Percentiles rank a stretch among this genome's conserved stretches.
Conservation (phyloP, 2,329 filamentous ascomycete genomes). For the Calonectria ilicicola region DNA sequence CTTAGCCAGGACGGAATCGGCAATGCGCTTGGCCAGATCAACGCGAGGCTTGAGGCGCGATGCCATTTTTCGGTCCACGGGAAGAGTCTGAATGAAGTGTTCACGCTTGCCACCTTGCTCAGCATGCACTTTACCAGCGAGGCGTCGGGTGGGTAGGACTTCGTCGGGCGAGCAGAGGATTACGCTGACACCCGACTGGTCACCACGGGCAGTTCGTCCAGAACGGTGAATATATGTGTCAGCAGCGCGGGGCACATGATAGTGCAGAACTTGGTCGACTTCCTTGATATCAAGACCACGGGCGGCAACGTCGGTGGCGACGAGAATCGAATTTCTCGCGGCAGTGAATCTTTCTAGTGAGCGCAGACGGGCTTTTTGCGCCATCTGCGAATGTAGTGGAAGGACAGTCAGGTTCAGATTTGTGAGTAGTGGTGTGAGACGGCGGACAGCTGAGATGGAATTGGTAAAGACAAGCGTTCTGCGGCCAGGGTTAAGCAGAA, state of each 20-base stretch:
- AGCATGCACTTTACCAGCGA: constrained; percentile 90
- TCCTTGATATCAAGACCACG: constrained; percentile 93
- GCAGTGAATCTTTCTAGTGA: constrained; percentile 90
- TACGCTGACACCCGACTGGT: constrained; percentile 82
- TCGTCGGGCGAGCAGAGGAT: constrained; percentile 93
- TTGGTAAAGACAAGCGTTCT: constrained; percentile 95
- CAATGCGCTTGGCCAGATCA: constrained; percentile 85
- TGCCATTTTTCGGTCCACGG: constrained; percentile 85
- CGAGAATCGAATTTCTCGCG: constrained; percentile 75
- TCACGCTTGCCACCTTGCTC: constrained; percentile 64
- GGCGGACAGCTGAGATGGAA: constrained; percentile 91
- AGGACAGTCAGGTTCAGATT: constrained; percentile 82
- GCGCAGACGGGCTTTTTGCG: constrained; percentile 93
- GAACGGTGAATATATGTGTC: constrained; percentile 97
- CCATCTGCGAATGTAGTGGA: constrained; percentile 92
- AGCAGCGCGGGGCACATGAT: constrained; percentile 91
- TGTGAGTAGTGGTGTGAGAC: constrained; percentile 85
- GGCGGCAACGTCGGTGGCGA: constrained; percentile 94
- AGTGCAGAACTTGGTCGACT: constrained; percentile 92
- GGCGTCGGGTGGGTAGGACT: constrained; percentile 82
- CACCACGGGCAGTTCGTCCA: constrained; percentile 90
- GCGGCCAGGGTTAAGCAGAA: constrained; percentile 83
- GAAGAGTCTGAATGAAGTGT: constrained; percentile 82
- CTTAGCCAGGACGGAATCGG: constrained; percentile 86
- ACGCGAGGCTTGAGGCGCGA: constrained; percentile 81